These are phyloP conservation scores for Phyllachora maydis DNA, from an alignment of 2,329 filamentous ascomycete species.

Conservation along the genomic window DNA sequence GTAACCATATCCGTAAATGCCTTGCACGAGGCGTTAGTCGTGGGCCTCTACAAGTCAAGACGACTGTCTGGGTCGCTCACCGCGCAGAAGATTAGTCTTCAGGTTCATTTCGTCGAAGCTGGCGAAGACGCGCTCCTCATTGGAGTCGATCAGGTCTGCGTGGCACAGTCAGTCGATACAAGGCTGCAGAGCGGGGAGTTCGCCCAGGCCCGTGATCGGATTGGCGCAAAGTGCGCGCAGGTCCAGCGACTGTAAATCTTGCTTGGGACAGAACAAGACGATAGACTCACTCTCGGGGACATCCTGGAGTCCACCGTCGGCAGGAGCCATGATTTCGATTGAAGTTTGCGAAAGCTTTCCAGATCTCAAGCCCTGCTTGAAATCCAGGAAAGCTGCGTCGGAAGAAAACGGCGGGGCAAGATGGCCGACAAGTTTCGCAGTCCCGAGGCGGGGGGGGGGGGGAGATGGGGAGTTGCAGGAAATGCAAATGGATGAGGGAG, in stretches of 20 bases:
- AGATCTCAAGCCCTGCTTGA: constrained; percentile 63
- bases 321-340: constrained; percentile 96
- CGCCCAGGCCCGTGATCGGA: too few relatives aligned
- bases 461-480: too few relatives aligned
- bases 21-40: constrained; percentile 17
- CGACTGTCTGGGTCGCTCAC: constrained; percentile 14
- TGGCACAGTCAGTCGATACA: too few relatives aligned
- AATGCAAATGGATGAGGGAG: too few relatives aligned
- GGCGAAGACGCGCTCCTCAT: constrained; percentile 99
- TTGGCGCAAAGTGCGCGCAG: too few relatives aligned
- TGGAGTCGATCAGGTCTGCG: constrained; percentile 96
- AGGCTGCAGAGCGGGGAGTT: too few relatives aligned
- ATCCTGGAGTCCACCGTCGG: constrained; percentile 95
- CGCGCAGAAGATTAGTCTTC: constrained; percentile 92
- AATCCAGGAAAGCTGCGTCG: too few relatives aligned
- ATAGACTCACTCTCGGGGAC: constrained; percentile 82
- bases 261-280: too few relatives aligned
- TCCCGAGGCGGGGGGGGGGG: too few relatives aligned
- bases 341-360: constrained; percentile 28
- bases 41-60: constrained; percentile 3
- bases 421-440: too few relatives aligned
- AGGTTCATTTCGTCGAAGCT: constrained; percentile 98
- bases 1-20: constrained; percentile 99
- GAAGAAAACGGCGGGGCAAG: constrained; percentile 16
- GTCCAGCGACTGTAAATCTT: too few relatives aligned